These are phyloP conservation scores for Lyophyllum semitale DNA, from an alignment of 768 basidiomycete species.

Conservation along the genomic window DNA sequence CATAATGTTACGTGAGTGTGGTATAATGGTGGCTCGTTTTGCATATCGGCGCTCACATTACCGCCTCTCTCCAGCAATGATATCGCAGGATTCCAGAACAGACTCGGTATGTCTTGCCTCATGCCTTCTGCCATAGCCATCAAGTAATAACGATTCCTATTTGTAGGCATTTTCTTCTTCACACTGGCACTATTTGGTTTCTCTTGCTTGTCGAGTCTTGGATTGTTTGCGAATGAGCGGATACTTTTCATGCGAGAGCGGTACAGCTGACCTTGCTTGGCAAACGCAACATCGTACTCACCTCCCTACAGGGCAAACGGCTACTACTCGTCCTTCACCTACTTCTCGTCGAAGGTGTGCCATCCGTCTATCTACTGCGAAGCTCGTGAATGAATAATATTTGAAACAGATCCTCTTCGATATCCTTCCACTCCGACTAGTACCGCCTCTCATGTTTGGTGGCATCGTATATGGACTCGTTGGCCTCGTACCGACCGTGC, in stretches of 20 bases:
- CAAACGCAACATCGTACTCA: not conserved
- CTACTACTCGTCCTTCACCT: constrained; percentile 96
- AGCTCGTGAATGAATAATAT: not conserved
- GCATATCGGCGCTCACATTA: not conserved
- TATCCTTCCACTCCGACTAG: constrained; percentile 89
- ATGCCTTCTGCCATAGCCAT: not conserved
- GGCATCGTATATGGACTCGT: constrained; percentile 95
- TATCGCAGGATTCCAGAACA: constrained; percentile 96
- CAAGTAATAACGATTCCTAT: not conserved
- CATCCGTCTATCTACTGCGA: not conserved
- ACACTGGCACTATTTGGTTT: constrained; percentile 96
- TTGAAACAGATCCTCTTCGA: constrained; percentile 82
- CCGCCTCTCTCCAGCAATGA: constrained; percentile 58
- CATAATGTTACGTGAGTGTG: constrained; percentile 72
- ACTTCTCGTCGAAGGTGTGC: constrained; percentile 88
- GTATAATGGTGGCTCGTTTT: not conserved
- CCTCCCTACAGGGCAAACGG: constrained; percentile 76
- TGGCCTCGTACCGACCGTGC: constrained; percentile 88
- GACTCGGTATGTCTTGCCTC: constrained; percentile 59
- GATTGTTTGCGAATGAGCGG: constrained; percentile 92
- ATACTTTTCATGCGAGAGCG: constrained; percentile 98
- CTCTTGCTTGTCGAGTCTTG: constrained; percentile 91
- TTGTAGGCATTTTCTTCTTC: constrained; percentile 93
- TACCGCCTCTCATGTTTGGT: constrained; percentile 94
- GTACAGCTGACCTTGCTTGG: constrained; percentile 38